phyloP scores from a whole-genome alignment of 371 early-diverging fungal genomes.

The Batrachochytrium dendrobatidis region DNA sequence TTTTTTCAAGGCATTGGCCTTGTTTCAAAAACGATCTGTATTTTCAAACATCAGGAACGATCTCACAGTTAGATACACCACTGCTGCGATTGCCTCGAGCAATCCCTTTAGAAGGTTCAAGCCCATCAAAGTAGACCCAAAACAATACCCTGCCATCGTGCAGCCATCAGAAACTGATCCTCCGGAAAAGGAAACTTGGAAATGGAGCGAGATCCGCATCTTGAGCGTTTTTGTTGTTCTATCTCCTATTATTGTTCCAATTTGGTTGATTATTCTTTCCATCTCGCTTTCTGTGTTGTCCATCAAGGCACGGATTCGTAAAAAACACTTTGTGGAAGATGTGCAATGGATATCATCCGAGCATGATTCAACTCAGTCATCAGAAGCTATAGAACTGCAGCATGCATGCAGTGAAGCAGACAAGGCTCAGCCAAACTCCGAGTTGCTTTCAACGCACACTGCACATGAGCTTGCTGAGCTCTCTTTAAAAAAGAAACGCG shows the following conservation, averaged over 20 bases:
- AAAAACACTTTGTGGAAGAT: background rate
- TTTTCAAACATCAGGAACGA: constrained; percentile 58
- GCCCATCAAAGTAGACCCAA: background rate
- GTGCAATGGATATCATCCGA: background rate
- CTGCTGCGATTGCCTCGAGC: constrained; percentile 46
- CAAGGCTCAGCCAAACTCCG: background rate
- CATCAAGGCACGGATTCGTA: background rate
- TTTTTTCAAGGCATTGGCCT: constrained; percentile 24
- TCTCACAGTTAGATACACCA: constrained; percentile 58
- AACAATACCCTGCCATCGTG: background rate
- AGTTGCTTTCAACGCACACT: background rate
- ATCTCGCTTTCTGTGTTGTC: background rate
- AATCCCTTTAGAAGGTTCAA: constrained; percentile 14
- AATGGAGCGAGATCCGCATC: background rate
- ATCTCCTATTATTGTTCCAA: background rate
- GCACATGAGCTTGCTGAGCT: background rate
- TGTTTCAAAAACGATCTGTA: constrained; percentile 34
- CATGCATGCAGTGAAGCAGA: too few relatives aligned
- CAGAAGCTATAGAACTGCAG: too few relatives aligned
- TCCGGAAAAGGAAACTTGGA: background rate
- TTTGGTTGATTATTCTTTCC: background rate
- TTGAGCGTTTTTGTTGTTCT: background rate
- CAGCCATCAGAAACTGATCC: background rate
- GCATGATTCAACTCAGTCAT: background rate
- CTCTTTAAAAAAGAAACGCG: background rate